Base-by-base conservation (phyloP, 1,284 basidiomycete species). In the Ustilago hordei region DNA sequence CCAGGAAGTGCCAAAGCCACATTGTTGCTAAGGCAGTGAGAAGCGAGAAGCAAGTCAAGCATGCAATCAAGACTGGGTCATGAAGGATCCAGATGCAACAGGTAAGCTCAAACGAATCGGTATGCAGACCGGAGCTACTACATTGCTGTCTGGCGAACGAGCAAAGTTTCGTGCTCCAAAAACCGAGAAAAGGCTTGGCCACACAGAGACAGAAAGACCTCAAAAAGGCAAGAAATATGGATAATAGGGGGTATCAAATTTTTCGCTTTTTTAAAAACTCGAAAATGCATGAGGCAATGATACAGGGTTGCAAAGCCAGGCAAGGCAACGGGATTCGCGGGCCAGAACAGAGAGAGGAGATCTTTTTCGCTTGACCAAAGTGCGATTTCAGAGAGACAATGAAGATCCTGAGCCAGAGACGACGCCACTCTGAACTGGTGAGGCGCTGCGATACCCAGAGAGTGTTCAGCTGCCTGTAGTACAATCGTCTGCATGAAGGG, bases 121-220 rank as follows among this genome's bases (percentile, higher is more conserved):
- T 11, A 54, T 65, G 63, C 63, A 65, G 52, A 11, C 48, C 56
- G 63, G 59, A 35, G 53, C 39, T 50, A 19, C 32, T 55, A 12
- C 35, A 17, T 35, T 12, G 9, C n/a, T 5, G n/a, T 13, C 53
- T 55, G 36, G 2, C 6, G n/a, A n/a, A 17, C 43, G 8, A 19
- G 43, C 39, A 45, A 23, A 11, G n/a, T 55, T 35, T 34, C 53
- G 53, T 55, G n/a, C n/a, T 45, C 7, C n/a, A 9, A 23, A 23
- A 53, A 28, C 28, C 17, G 17, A 8, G 11, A n/a, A 6, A 9
- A 19, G 31, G 11, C 13, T 47, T 11, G 31, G 2, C 41, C 3
- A 19, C 8, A n/a, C 12, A 31, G 31, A 15, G 1, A 34, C 17
- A 23, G 38, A 31, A 32, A 45, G 17, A 39, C 23, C 45, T 39